Evolutionary conservation across 805 yeast species (phyloP).

Genomic region (Ascoidea rubescens): DNA sequence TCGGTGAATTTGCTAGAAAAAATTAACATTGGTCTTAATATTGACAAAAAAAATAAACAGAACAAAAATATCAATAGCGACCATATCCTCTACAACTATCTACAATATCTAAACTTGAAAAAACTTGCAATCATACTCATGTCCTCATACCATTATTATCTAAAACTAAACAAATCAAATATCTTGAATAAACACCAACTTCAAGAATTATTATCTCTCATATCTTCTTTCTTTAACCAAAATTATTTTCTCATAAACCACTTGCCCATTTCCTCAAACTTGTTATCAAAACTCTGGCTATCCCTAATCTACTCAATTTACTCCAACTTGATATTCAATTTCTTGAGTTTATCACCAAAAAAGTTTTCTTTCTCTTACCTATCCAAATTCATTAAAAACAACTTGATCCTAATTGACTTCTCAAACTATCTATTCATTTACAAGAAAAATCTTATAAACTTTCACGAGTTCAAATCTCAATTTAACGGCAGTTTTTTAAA

Average conservation of each 20-base stretch:
- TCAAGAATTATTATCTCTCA: background rate
- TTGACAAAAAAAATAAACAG: background rate
- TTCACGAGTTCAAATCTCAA: slow-evolving; percentile 1
- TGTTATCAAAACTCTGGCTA: background rate
- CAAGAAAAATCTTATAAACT: background rate
- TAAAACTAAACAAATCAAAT: too few relatives aligned
- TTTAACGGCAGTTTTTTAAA: background rate
- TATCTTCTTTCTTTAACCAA: too few relatives aligned
- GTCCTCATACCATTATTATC: background rate
- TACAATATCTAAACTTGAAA: background rate
- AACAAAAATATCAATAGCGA: too few relatives aligned
- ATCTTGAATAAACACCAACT: background rate
- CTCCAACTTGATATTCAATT: too few relatives aligned
- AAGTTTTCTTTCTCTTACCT: background rate
- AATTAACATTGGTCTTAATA: too few relatives aligned
- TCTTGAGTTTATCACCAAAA: too few relatives aligned
- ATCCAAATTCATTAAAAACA: slow-evolving; percentile 1
- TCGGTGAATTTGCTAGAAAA: background rate
- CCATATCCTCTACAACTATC: too few relatives aligned
- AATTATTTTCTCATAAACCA: too few relatives aligned
- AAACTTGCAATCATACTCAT: background rate
- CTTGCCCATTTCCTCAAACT: background rate
- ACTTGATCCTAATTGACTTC: slow-evolving; percentile 2
- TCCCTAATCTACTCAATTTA: too few relatives aligned
- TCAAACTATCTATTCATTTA: background rate